Evolutionary conservation across 176 grass and related monocot genomes (phyloP).

Genomic region (Phoenix roebelenii): DNA sequence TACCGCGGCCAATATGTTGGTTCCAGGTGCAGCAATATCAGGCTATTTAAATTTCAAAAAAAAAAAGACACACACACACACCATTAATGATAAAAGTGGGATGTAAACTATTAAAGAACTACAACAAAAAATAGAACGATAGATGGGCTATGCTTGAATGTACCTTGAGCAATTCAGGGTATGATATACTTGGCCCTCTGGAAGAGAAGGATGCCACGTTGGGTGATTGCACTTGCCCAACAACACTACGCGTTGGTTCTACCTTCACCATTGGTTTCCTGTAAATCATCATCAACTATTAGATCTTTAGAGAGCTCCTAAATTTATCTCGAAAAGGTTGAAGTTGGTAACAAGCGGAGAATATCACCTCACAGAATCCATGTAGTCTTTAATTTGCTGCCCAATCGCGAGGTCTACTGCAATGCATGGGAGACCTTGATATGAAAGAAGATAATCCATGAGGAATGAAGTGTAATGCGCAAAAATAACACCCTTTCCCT

Average conservation of each 20-base stretch:
- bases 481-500: slow-evolving; percentile 5
- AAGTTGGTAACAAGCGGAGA: too few relatives aligned
- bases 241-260: background rate
- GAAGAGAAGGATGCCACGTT: slow-evolving; percentile 16
- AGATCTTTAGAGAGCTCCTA: too few relatives aligned
- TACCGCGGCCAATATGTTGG: slow-evolving; percentile 35
- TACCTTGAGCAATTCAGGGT: slow-evolving; percentile 14
- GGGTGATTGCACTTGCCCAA: slow-evolving; percentile 4
- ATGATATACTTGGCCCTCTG: background rate
- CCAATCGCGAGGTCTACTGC: slow-evolving; percentile 7
- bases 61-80: too few relatives aligned
- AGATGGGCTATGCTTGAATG: too few relatives aligned
- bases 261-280: background rate
- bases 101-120: too few relatives aligned
- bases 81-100: too few relatives aligned
- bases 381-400: background rate
- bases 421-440: slow-evolving; percentile 1
- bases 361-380: background rate
- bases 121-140: background rate
- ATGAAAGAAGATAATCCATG: background rate
- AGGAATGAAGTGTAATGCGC: slow-evolving; percentile 3
- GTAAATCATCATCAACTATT: too few relatives aligned
- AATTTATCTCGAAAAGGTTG: too few relatives aligned
- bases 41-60: slow-evolving; percentile 21
- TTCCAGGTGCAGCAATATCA: slow-evolving; percentile 56